These are phyloP conservation scores for Kazachstania martiniae DNA, from an alignment of 805 yeast species.

Conservation along the genomic window DNA sequence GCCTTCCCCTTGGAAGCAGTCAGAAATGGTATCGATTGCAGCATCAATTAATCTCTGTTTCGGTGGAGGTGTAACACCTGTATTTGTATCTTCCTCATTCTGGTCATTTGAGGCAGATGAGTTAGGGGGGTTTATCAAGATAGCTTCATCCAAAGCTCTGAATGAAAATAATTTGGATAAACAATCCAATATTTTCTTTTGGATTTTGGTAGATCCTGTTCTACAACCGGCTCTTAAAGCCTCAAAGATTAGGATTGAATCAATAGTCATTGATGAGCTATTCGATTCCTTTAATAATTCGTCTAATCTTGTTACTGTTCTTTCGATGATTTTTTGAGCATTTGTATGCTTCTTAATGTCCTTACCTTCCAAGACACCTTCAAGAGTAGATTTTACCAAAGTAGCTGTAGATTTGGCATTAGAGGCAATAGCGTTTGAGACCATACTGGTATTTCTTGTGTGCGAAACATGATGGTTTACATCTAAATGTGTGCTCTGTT, in stretches of 20 bases:
- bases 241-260: conserved; percentile 54
- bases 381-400: conserved; percentile 49
- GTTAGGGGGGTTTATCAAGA: conserved; percentile 38
- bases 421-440: conserved; percentile 7
- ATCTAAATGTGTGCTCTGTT: no score
- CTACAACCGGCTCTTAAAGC: conserved; percentile 72
- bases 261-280: conserved; percentile 25
- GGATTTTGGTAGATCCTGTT: conserved; percentile 50
- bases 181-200: conserved; percentile 69
- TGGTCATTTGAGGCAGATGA: conserved; percentile 27
- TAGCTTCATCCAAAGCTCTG: conserved; percentile 53
- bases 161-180: conserved; percentile 84
- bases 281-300: conserved; percentile 19
- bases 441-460: no score
- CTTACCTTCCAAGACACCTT: conserved; percentile 43
- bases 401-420: conserved; percentile 26
- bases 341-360: conserved; percentile 44
- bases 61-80: conserved; percentile 41
- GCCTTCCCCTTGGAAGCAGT: conserved; percentile 84
- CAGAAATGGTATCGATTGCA: conserved; percentile 73
- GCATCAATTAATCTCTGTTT: conserved; percentile 60
- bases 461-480: no score
- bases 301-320: conserved; percentile 22
- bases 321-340: conserved; percentile 25
- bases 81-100: conserved; percentile 11